These are phyloP conservation scores for Mimosa pudica DNA, from an alignment of 306 rosid species.

Conservation along the genomic window DNA sequence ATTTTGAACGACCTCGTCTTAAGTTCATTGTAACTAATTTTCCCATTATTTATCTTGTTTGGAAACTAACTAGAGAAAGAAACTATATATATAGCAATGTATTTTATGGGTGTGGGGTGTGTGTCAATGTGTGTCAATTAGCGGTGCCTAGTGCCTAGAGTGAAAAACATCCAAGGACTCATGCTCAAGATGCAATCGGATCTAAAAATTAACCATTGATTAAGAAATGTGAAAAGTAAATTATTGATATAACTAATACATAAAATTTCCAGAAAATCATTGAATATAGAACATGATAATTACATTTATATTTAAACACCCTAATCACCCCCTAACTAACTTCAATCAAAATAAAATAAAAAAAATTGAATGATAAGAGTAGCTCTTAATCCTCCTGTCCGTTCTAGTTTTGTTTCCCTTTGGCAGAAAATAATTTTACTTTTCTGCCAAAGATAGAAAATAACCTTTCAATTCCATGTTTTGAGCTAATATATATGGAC, in stretches of 20 bases:
- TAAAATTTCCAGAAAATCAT: neutral
- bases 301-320: neutral
- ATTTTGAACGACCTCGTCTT: too few species aligned
- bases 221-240: neutral
- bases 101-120: too few species aligned
- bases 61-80: too few species aligned
- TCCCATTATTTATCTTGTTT: too few species aligned
- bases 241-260: neutral
- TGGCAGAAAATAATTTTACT: too few species aligned
- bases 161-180: neutral
- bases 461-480: neutral
- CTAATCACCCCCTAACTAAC: neutral
- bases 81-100: too few species aligned
- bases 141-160: too few species aligned
- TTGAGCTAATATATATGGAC: neutral
- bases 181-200: neutral
- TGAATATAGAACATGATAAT: neutral
- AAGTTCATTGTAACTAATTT: too few species aligned
- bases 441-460: too few species aligned
- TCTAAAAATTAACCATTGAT: neutral
- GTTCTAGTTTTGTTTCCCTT: neutral
- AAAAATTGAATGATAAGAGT: neutral
- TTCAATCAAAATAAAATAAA: neutral
- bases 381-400: neutral
- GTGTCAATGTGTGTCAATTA: too few species aligned